Percentiles rank a stretch among this genome's conserved stretches.
These are phyloP conservation scores for Fagus sylvatica DNA, from an alignment of 306 rosid genomes.

Conservation along the genomic window DNA sequence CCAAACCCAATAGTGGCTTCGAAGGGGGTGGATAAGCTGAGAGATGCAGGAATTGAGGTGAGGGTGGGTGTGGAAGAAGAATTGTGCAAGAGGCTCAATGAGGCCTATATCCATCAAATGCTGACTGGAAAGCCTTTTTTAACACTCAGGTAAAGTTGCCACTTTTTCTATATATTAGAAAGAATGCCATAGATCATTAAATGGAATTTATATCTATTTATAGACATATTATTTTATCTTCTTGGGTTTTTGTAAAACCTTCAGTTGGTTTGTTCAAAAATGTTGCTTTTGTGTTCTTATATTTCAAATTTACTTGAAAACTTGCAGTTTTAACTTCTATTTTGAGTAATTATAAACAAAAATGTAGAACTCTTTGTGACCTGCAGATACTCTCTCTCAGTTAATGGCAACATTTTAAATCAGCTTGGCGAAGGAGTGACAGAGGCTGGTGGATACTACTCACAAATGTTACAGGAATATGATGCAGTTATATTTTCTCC, in stretches of 20 bases:
- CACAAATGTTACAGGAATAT: slow-evolving; percentile 67
- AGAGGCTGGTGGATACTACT: slow-evolving; percentile 71
- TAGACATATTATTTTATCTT: too few species aligned
- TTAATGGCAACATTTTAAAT: slow-evolving; percentile 60
- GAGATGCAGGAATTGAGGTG: slow-evolving; percentile 77
- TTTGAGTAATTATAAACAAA: background rate
- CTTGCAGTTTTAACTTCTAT: background rate
- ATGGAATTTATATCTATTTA: too few species aligned
- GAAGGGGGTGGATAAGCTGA: slow-evolving; percentile 65
- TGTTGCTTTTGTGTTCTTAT: slow-evolving; percentile 8
- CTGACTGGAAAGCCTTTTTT: slow-evolving; percentile 63
- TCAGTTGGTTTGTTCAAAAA: background rate
- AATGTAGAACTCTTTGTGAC: slow-evolving; percentile 13
- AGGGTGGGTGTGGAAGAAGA: slow-evolving; percentile 75
- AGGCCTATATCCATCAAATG: slow-evolving; percentile 75
- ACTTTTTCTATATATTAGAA: background rate
- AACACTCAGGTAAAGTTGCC: slow-evolving; percentile 62
- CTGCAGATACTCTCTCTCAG: slow-evolving; percentile 78
- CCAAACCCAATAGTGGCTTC: slow-evolving; percentile 87
- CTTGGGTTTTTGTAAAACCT: slow-evolving; percentile 5
- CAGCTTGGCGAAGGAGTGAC: slow-evolving; percentile 63
- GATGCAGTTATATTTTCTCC: slow-evolving; percentile 70
- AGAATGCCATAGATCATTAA: too few species aligned
- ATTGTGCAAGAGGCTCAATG: slow-evolving; percentile 67
- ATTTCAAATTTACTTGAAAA: slow-evolving; percentile 10